phyloP scores from a whole-genome alignment of 2,329 filamentous ascomycete genomes.

The Beauveria caledonica region DNA sequence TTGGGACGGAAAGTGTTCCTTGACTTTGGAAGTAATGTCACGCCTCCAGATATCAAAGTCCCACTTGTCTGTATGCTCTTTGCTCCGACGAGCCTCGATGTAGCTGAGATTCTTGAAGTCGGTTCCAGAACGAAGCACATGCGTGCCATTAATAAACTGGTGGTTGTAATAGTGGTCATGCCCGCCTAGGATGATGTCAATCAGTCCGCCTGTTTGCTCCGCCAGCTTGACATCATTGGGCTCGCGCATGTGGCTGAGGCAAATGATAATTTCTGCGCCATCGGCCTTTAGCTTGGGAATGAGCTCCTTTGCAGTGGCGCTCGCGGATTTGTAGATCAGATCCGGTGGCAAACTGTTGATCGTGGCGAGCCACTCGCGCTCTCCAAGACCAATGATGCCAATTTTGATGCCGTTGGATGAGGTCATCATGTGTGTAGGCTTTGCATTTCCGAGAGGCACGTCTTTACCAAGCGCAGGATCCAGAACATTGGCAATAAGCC shows the following conservation, averaged over 20 bases:
- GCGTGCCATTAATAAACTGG: conserved; percentile 65
- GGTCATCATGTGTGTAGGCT: conserved; percentile 67
- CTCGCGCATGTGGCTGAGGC: conserved; percentile 77
- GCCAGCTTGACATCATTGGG: conserved; percentile 86
- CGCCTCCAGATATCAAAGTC: conserved; percentile 69
- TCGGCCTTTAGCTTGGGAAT: conserved; percentile 64
- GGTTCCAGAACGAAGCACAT: conserved; percentile 78
- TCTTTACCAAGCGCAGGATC: conserved; percentile 72
- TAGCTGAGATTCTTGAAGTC: conserved; percentile 93
- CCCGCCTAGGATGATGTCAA: conserved; percentile 81
- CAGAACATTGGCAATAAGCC: conserved; percentile 81
- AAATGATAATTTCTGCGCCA: conserved; percentile 76
- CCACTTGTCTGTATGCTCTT: conserved; percentile 47
- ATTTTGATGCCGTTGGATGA: conserved; percentile 79
- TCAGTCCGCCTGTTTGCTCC: conserved; percentile 59
- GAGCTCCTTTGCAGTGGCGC: conserved; percentile 65
- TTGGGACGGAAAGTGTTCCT: conserved; percentile 52
- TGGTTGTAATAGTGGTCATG: conserved; percentile 89
- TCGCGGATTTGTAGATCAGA: conserved; percentile 73
- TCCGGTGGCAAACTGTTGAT: conserved; percentile 80
- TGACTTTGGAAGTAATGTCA: conserved; percentile 62
- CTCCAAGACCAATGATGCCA: conserved; percentile 76
- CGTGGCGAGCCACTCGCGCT: conserved; percentile 82
- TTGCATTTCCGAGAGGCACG: conserved; percentile 67
- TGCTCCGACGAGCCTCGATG: conserved; percentile 62